Conservation (phyloP, 306 rosid species). For the Prinsepia uniflora region DNA sequence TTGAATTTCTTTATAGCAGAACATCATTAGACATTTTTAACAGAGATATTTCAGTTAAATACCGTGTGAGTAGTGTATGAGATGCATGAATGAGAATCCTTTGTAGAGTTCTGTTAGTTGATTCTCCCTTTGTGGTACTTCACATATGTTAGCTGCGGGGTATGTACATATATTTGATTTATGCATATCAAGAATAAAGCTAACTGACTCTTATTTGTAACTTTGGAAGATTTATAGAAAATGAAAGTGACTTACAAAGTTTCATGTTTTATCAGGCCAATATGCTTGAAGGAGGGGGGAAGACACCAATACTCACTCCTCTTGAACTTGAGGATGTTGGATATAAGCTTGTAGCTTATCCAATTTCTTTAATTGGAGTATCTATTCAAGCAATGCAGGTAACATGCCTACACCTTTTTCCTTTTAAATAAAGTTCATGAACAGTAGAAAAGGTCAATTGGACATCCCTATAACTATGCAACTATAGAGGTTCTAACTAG, state of each 20-base stretch:
- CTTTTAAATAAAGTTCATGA: not conserved
- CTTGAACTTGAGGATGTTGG: conserved; percentile 80
- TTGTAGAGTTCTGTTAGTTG: not conserved
- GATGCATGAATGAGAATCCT: not conserved
- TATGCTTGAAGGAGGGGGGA: conserved; percentile 99
- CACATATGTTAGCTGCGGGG: not conserved
- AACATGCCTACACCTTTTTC: conserved; percentile 19
- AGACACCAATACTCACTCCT: conserved; percentile 75
- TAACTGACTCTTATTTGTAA: not conserved
- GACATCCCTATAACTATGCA: not conserved
- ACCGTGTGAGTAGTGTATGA: not conserved
- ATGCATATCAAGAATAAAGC: not conserved
- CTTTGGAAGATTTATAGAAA: not conserved
- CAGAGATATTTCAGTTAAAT: not conserved
- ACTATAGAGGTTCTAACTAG: not conserved
- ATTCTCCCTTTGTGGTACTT: not conserved
- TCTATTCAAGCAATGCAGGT: conserved; percentile 95
- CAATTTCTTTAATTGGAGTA: conserved; percentile 85
- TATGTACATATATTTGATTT: not conserved
- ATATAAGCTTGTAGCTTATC: conserved; percentile 76
- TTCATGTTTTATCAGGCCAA: conserved; percentile 55
- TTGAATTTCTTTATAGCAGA: not conserved
- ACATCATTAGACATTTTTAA: not conserved
- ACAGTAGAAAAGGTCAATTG: not conserved
- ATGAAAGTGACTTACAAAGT: conserved; percentile 12